Evolutionary conservation across 2,329 filamentous ascomycete species (phyloP), one percentile per base, ranked within the genome.

Genomic region (Bipolaris bicolor): DNA sequence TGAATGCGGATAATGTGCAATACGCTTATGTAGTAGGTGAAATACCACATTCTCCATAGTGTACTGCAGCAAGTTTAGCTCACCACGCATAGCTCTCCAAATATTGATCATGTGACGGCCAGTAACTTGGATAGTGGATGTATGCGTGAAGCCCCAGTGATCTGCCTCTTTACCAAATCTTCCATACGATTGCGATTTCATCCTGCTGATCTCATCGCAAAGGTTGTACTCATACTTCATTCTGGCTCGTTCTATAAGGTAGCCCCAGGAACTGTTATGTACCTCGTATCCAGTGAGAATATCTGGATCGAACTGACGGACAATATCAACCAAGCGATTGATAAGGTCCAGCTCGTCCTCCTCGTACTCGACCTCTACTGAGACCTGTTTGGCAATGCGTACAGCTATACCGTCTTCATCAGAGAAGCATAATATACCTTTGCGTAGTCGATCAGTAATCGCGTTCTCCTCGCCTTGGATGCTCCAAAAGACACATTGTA

Each of bases 51-150:
- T 97, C 76, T 98, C 95, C 86, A 98, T 90, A 0, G 91, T 97
- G 72, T 99, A 98, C 72, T 97, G 93, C 10, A 97, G 83, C 26
- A 99, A 80, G 65, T 93, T 96, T 26, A 99, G 79, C 76, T 97
- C 94, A n/a, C 89, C 86, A 56, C 92, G 86, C 93, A 99, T 97
- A 0, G 93, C 92, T 67, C 94, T 86, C 92, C 95, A 98, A 44
- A 98, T 90, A 66, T 98, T 98, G 79, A 99, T 93, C 83, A 96
- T 92, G 72, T 98, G 94, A 60, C 95, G 85, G 5, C 95, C 95
- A 0, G 93, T 97, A n/a, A 99, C 86, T 55, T 88, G 88, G 64
- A 98, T 92, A 2, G 91, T 94, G 2, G 92, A 97, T 0, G 93
- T 96, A 52, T 93, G 92, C 61, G 92, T 95, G 79, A 96, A 97